These are phyloP conservation scores for Didymellaceae sp. DNA, from an alignment of 2,329 filamentous ascomycete genomes.

Conservation along the genomic window DNA sequence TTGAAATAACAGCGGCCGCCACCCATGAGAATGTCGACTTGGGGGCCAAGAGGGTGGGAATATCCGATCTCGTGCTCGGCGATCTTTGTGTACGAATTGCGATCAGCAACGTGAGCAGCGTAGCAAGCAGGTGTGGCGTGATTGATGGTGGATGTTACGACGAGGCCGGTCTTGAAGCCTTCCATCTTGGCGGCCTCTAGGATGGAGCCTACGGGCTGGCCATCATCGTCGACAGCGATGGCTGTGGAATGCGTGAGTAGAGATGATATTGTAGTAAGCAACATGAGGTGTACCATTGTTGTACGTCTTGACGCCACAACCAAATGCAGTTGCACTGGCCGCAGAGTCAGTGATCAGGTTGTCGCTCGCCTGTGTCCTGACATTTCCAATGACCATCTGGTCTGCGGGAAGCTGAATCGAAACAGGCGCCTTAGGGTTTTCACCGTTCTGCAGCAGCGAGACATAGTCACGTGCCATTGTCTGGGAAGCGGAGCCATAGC, in stretches of 20 bases:
- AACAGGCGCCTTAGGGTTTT: conserved; percentile 25
- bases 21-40: conserved; percentile 51
- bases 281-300: conserved; percentile 36
- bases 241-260: conserved; percentile 17
- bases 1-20: conserved; percentile 53
- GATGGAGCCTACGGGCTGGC: conserved; percentile 48
- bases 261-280: background rate
- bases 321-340: conserved; percentile 51
- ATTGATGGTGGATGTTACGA: conserved; percentile 53
- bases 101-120: conserved; percentile 26
- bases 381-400: conserved; percentile 31
- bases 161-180: conserved; percentile 52
- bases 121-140: conserved; percentile 39
- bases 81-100: conserved; percentile 45
- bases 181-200: conserved; percentile 51
- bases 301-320: conserved; percentile 50
- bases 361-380: conserved; percentile 33
- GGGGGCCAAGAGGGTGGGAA: conserved; percentile 49
- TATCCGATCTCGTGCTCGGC: conserved; percentile 52
- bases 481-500: conserved; percentile 32
- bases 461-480: conserved; percentile 32
- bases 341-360: conserved; percentile 53
- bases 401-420: conserved; percentile 28
- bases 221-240: conserved; percentile 44
- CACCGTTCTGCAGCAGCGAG: conserved; percentile 26